A percentile compares a stretch with the other conserved stretches of the same genome.
Conservation (phyloP, 495 filamentous ascomycete species). For the Talaromyces stipitatus region DNA sequence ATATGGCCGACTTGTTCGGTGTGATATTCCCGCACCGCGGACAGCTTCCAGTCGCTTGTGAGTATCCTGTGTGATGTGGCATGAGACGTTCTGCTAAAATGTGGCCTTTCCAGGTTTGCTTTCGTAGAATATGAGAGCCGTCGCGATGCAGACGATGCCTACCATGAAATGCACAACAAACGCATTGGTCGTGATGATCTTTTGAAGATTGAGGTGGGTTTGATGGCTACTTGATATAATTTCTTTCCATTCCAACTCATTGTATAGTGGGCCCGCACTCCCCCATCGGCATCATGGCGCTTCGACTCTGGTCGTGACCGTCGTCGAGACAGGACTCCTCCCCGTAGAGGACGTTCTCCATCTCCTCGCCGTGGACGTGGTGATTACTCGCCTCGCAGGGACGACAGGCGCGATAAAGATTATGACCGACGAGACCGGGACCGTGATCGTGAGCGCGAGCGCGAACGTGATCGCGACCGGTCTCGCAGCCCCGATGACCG, state of each 20-base stretch:
- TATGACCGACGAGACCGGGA: constrained; percentile 64
- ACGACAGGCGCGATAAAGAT: constrained; percentile 78
- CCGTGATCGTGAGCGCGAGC: constrained; percentile 52
- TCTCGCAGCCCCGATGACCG: constrained; percentile 47
- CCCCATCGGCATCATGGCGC: constrained; percentile 95
- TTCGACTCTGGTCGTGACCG: constrained; percentile 84
- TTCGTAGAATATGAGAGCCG: constrained; percentile 99
- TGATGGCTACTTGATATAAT: not conserved
- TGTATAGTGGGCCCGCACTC: constrained; percentile 89
- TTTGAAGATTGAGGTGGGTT: constrained; percentile 89
- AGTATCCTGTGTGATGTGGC: constrained; percentile 26
- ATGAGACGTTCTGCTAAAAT: not conserved
- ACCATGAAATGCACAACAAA: constrained; percentile 99
- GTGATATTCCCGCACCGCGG: constrained; percentile 94
- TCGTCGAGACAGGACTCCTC: constrained; percentile 70
- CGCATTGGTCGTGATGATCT: constrained; percentile 93
- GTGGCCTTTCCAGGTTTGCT: constrained; percentile 60
- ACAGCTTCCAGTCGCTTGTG: constrained; percentile 90
- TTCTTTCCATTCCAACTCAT: constrained; percentile 6
- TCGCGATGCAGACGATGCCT: constrained; percentile 97
- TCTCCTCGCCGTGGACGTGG: constrained; percentile 70
- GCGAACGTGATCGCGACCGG: constrained; percentile 64
- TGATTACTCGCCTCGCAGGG: constrained; percentile 84
- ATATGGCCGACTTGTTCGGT: constrained; percentile 97
- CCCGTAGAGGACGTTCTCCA: constrained; percentile 65